Percentiles rank a stretch among this genome's conserved stretches.
phyloP scores from a whole-genome alignment of 495 filamentous ascomycete species.

The Bombardia bombarda region DNA sequence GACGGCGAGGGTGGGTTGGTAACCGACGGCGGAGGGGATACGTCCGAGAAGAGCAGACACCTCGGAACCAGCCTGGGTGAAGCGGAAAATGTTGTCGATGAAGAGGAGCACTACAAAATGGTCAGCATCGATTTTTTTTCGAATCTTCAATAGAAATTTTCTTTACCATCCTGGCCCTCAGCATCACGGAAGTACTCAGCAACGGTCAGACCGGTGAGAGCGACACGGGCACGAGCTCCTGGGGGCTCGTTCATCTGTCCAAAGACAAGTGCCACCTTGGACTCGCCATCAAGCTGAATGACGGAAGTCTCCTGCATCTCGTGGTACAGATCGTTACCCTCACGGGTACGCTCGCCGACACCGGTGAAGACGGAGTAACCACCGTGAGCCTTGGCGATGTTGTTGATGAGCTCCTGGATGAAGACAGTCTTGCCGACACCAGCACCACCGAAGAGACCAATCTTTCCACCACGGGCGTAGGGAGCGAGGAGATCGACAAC shows the following conservation, averaged over 20 bases:
- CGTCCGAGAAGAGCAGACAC: constrained; percentile 98
- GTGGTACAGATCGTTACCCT: constrained; percentile 99
- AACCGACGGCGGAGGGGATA: constrained; percentile 99
- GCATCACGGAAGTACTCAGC: constrained; percentile 97
- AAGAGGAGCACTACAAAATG: constrained; percentile 71
- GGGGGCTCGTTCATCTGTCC: constrained; percentile 99
- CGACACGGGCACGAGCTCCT: constrained; percentile 98
- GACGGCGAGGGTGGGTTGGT: constrained; percentile 98
- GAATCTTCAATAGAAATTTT: not conserved
- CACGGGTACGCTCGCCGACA: constrained; percentile 99
- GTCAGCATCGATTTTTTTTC: constrained; percentile 11
- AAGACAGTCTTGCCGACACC: constrained; percentile 99
- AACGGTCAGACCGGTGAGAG: constrained; percentile 83
- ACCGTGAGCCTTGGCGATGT: constrained; percentile 99
- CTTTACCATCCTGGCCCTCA: constrained; percentile 84
- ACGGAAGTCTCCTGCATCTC: constrained; percentile 99
- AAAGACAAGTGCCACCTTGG: constrained; percentile 98
- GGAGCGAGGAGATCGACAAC: constrained; percentile 97
- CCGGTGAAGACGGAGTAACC: constrained; percentile 99
- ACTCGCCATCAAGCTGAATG: constrained; percentile 98
- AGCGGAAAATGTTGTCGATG: constrained; percentile 99
- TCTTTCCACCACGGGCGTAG: constrained; percentile 99
- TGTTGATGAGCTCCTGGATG: constrained; percentile 99
- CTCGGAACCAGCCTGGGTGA: constrained; percentile 99
- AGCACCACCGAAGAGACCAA: constrained; percentile 99